phyloP scores from a whole-genome alignment of 1,139 yeast genomes.

The Suhomyces kunorum region DNA sequence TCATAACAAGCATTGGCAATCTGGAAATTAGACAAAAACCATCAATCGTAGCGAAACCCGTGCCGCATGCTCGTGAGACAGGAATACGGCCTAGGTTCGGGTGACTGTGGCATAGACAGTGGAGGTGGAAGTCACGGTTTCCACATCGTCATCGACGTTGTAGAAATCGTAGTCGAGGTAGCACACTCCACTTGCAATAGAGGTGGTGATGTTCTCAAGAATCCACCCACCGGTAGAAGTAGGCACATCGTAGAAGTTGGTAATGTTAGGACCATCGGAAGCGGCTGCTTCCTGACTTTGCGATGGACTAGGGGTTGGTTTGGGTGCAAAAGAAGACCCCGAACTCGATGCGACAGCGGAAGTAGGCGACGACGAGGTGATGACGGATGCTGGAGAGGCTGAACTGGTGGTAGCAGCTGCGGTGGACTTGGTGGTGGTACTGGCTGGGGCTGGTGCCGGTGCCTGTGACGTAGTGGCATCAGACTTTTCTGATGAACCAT shows the following conservation, averaged over 20 bases:
- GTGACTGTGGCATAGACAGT: slow-evolving; percentile 44
- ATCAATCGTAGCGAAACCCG: slow-evolving; percentile 3
- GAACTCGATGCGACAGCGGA: slow-evolving; percentile 13
- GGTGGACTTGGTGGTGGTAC: slow-evolving; percentile 9
- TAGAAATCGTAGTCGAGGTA: slow-evolving; percentile 48
- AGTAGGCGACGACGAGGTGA: slow-evolving; percentile 8
- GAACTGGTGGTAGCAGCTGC: no score
- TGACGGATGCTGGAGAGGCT: no score
- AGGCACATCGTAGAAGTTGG: slow-evolving; percentile 33
- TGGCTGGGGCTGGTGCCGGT: slow-evolving; percentile 6
- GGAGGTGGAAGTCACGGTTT: slow-evolving; percentile 39
- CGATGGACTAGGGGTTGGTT: slow-evolving; percentile 14
- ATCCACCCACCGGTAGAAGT: slow-evolving; percentile 42
- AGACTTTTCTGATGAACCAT: slow-evolving; percentile 8
- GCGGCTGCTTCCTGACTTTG: slow-evolving; percentile 9
- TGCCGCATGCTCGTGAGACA: slow-evolving; percentile 5
- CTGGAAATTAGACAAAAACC: slow-evolving; percentile 10
- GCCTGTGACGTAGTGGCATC: slow-evolving; percentile 15
- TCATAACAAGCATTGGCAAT: slow-evolving; percentile 15
- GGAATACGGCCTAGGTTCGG: slow-evolving; percentile 6
- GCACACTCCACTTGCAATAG: slow-evolving; percentile 39
- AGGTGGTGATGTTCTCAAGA: slow-evolving; percentile 39
- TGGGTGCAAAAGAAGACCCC: slow-evolving; percentile 15
- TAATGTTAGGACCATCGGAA: slow-evolving; percentile 34
- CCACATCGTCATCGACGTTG: slow-evolving; percentile 32